Evolutionary conservation across 768 basidiomycete species (phyloP).

Genomic region (Serpula lacrymans): DNA sequence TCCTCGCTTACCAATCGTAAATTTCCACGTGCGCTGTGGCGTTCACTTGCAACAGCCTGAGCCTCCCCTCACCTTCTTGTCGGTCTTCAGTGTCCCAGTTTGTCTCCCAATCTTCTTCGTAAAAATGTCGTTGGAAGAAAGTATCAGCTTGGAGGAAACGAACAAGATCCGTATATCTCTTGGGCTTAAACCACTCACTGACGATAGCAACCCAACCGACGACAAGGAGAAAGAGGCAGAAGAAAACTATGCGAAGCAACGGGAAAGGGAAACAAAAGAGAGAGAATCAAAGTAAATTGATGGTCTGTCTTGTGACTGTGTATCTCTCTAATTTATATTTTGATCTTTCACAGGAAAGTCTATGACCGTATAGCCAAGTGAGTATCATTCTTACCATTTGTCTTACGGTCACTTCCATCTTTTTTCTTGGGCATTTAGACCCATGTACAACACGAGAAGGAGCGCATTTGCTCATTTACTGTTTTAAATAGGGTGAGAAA

Average conservation of each 20-base stretch:
- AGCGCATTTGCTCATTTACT: constrained; percentile 36
- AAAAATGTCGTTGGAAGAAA: constrained; percentile 72
- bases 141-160: constrained; percentile 90
- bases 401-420: constrained; percentile 41
- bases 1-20: neutral
- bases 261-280: constrained; percentile 67
- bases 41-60: neutral
- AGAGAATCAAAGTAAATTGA: constrained; percentile 71
- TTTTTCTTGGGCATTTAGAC: constrained; percentile 22
- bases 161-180: constrained; percentile 94
- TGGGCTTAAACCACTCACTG: constrained; percentile 90
- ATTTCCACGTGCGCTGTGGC: neutral
- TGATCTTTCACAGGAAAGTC: constrained; percentile 51
- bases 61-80: neutral
- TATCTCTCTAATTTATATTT: constrained; percentile 19
- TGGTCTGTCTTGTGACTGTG: constrained; percentile 14
- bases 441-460: neutral
- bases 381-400: constrained; percentile 41
- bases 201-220: constrained; percentile 67
- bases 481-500: constrained; percentile 81
- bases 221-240: constrained; percentile 83
- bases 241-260: constrained; percentile 74
- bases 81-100: constrained; percentile 7
- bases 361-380: constrained; percentile 83
- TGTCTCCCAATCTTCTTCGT: neutral